Evolutionary conservation across 163 green algal genomes (phyloP).

Genomic region (Scenedesmus sp.): DNA sequence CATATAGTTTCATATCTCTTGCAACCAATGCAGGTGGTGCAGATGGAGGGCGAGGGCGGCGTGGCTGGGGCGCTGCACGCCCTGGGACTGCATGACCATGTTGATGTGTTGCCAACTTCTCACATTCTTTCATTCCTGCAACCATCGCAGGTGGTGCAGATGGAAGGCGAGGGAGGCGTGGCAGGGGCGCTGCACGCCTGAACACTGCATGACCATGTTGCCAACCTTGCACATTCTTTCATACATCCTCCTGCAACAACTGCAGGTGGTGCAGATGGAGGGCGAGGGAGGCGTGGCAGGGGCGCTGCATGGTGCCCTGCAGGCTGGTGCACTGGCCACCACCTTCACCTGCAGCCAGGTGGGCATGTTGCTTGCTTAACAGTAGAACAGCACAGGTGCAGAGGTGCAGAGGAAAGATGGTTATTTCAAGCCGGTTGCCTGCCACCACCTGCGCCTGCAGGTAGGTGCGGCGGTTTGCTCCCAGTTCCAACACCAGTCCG

Average conservation of each 20-base stretch:
- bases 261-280: conserved; percentile 72
- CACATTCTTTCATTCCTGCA: neutral
- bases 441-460: too few species aligned
- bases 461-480: too few species aligned
- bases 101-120: neutral
- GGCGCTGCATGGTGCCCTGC: conserved; percentile 69
- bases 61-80: conserved; percentile 69
- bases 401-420: too few species aligned
- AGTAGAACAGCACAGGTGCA: too few species aligned
- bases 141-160: neutral
- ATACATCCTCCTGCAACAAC: neutral
- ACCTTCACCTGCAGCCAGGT: conserved; percentile 74
- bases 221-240: neutral
- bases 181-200: too few species aligned
- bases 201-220: neutral
- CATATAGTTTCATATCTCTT: neutral
- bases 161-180: too few species aligned
- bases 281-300: conserved; percentile 67
- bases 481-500: too few species aligned
- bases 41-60: conserved; percentile 74
- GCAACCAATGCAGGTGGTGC: conserved; percentile 51
- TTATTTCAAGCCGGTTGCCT: too few species aligned
- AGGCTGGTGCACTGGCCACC: conserved; percentile 66
- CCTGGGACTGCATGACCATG: conserved; percentile 36
- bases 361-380: too few species aligned